A percentile compares a stretch with the other conserved stretches of the same genome.
Evolutionary conservation across 345 rosid genomes (phyloP).

Genomic region (Citrus reticulata): DNA sequence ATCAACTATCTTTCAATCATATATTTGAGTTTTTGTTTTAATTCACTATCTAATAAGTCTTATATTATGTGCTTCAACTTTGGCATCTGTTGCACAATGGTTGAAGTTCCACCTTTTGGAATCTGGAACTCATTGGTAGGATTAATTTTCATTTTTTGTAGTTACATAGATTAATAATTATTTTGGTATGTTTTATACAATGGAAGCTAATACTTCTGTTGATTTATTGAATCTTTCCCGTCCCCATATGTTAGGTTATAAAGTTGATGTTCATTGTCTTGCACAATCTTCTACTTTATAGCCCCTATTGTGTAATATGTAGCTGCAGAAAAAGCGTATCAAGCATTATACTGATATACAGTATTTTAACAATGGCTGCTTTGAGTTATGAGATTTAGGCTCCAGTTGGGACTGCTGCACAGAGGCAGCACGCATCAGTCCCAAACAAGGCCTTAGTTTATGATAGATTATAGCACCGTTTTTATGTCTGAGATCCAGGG

Average conservation of each 20-base stretch:
- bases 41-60: neutral
- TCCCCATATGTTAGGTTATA: neutral
- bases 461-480: neutral
- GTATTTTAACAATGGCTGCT: neutral
- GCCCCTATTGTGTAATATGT: neutral
- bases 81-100: neutral
- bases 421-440: too few species aligned
- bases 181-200: neutral
- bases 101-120: neutral
- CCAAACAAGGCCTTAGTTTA: too few species aligned
- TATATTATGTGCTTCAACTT: neutral
- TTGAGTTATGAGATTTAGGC: neutral
- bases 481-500: neutral
- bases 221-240: neutral
- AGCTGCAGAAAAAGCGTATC: neutral
- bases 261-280: neutral
- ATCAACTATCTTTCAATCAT: neutral
- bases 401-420: too few species aligned
- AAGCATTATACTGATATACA: neutral
- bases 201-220: neutral
- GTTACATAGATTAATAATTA: neutral
- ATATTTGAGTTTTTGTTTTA: too few species aligned
- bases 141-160: neutral
- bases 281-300: neutral
- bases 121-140: neutral